These are phyloP conservation scores for Coniochaeta prunicola DNA, from an alignment of 2,329 filamentous ascomycete species.

Conservation along the genomic window DNA sequence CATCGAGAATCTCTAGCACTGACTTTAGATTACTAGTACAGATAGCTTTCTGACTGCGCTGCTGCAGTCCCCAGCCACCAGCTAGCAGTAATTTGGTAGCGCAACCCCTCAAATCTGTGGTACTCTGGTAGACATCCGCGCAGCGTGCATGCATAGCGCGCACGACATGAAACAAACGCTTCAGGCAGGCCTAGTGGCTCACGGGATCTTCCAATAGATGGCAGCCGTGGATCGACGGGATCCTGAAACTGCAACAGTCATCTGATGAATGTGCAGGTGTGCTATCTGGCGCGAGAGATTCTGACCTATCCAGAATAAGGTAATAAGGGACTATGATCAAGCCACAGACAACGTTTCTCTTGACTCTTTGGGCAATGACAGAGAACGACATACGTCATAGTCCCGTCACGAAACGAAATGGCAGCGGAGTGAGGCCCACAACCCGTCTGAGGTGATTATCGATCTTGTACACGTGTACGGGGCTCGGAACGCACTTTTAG, in stretches of 20 bases:
- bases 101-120: neutral
- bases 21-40: neutral
- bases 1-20: neutral
- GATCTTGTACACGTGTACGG: neutral
- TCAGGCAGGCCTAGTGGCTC: neutral
- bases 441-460: neutral
- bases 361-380: neutral
- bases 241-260: neutral
- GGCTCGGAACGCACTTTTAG: neutral
- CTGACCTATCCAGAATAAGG: neutral
- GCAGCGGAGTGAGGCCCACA: neutral
- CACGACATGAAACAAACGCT: slow-evolving; percentile 1
- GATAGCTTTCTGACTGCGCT: no score
- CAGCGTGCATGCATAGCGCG: neutral
- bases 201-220: neutral
- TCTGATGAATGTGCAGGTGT: neutral
- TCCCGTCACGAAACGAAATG: neutral
- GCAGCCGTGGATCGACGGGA: neutral
- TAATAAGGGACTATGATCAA: neutral
- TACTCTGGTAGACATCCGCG: neutral
- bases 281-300: neutral
- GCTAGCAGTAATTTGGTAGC: neutral
- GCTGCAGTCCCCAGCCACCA: no score
- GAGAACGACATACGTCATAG: neutral
- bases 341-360: neutral